Conservation (phyloP, 345 rosid species). For the Anastatica hierochuntica region DNA sequence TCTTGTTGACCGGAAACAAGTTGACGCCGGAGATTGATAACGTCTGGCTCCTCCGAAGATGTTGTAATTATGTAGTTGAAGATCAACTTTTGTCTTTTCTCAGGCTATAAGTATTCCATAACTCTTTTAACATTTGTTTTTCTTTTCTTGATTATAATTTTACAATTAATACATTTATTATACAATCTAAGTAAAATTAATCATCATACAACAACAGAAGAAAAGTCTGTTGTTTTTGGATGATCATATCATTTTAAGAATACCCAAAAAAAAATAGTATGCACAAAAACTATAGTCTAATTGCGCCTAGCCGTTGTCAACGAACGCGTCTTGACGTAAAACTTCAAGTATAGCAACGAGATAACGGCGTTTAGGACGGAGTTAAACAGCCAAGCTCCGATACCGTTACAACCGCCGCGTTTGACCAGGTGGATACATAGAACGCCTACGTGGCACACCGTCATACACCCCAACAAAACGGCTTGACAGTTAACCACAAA, state of each 20-base stretch:
- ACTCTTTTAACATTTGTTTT: no score
- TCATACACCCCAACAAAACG: slow-evolving; percentile 45
- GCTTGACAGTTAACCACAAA: slow-evolving; percentile 66
- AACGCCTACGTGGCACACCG: slow-evolving; percentile 75
- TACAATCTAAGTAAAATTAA: no score
- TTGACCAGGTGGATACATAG: slow-evolving; percentile 54
- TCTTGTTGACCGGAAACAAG: slow-evolving; percentile 42
- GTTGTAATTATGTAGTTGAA: slow-evolving; percentile 10
- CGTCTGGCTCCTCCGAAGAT: background rate
- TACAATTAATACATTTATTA: no score
- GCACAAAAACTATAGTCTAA: no score
- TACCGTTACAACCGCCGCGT: slow-evolving; percentile 83
- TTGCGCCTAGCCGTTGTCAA: background rate
- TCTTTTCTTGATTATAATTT: no score
- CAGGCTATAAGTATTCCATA: no score
- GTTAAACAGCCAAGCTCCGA: slow-evolving; percentile 83
- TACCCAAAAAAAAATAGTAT: no score
- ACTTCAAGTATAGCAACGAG: slow-evolving; percentile 49
- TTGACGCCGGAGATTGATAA: slow-evolving; percentile 31
- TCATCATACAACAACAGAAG: no score
- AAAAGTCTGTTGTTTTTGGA: no score
- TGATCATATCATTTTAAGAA: no score
- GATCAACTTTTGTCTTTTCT: background rate
- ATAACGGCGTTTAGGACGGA: slow-evolving; percentile 63
- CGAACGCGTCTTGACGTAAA: slow-evolving; percentile 39